A percentile compares a stretch with the other conserved stretches of the same genome.
Conservation (phyloP, 306 rosid genomes). For the Prunus salicina region DNA sequence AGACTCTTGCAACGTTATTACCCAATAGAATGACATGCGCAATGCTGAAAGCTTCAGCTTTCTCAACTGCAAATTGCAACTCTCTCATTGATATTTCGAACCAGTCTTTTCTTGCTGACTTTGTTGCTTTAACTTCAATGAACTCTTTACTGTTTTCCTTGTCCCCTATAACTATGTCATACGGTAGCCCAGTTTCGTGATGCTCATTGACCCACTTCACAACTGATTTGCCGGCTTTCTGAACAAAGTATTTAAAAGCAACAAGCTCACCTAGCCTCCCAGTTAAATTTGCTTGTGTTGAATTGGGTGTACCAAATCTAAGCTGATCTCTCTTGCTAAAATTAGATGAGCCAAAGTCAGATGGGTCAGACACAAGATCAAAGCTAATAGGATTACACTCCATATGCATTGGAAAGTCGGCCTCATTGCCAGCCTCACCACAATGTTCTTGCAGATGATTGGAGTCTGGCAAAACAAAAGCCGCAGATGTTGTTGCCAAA, state of each 20-base stretch:
- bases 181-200: slow-evolving; percentile 72
- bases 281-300: slow-evolving; percentile 45
- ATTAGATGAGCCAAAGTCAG: slow-evolving; percentile 20
- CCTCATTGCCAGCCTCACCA: slow-evolving; percentile 25
- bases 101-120: slow-evolving; percentile 79
- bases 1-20: slow-evolving; percentile 47
- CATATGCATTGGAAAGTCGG: slow-evolving; percentile 15
- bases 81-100: slow-evolving; percentile 64
- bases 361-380: slow-evolving; percentile 21
- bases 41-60: slow-evolving; percentile 67
- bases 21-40: slow-evolving; percentile 56
- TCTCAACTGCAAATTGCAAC: slow-evolving; percentile 78
- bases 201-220: slow-evolving; percentile 80
- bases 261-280: slow-evolving; percentile 81
- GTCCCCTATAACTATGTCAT: slow-evolving; percentile 57
- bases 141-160: slow-evolving; percentile 36
- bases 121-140: slow-evolving; percentile 87
- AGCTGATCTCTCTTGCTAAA: slow-evolving; percentile 51
- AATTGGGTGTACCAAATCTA: slow-evolving; percentile 52
- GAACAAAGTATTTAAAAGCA: slow-evolving; percentile 60
- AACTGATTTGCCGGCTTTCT: slow-evolving; percentile 35
- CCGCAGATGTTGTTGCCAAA: slow-evolving; percentile 30
- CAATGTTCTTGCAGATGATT: slow-evolving; percentile 33
- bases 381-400: slow-evolving; percentile 30
- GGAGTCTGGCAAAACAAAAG: slow-evolving; percentile 35